A percentile compares a stretch with the other conserved stretches of the same genome.
Evolutionary conservation across 2,329 filamentous ascomycete species (phyloP).

Genomic region (Cercospora canescens): DNA sequence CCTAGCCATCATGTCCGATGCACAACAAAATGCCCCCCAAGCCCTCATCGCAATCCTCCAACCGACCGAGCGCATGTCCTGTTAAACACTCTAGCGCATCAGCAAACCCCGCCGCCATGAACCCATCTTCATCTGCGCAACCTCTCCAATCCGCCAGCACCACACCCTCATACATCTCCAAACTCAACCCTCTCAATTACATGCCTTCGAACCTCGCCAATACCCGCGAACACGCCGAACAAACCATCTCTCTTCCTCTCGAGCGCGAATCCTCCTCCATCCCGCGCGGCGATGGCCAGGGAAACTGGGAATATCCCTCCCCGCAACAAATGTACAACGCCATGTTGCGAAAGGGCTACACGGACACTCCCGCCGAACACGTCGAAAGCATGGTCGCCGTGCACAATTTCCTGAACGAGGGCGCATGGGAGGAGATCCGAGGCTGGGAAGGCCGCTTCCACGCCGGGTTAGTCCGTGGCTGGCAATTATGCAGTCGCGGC

Average conservation of each 20-base stretch:
- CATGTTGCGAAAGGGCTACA: constrained; percentile 91
- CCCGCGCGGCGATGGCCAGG: constrained; percentile 72
- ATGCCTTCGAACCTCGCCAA: constrained; percentile 87
- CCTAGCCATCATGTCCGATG: constrained; percentile 69
- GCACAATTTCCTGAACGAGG: constrained; percentile 97
- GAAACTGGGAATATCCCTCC: constrained; percentile 96
- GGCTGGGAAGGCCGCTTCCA: constrained; percentile 89
- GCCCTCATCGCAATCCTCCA: constrained; percentile 29
- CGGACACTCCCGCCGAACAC: constrained; percentile 87
- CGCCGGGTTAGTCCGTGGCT: constrained; percentile 62
- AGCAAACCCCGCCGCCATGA: constrained; percentile 44
- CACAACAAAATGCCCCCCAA: constrained; percentile 50
- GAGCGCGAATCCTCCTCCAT: constrained; percentile 85
- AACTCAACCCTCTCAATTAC: constrained; percentile 82
- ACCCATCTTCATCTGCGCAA: constrained; percentile 24
- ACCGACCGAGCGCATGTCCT: constrained; percentile 52
- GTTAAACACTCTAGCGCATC: constrained; percentile 45
- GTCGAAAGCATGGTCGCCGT: constrained; percentile 97
- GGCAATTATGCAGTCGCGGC: constrained; percentile 35
- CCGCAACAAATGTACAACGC: constrained; percentile 99
- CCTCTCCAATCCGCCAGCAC: constrained; percentile 20
- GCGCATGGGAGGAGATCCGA: constrained; percentile 92
- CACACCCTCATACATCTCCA: constrained; percentile 58
- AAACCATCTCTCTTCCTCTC: constrained; percentile 73
- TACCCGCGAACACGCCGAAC: constrained; percentile 65